Evolutionary conservation across 2,329 filamentous ascomycete genomes (phyloP), one percentile per base, ranked within the genome.

Genomic region (Decorospora gaudefroyi): DNA sequence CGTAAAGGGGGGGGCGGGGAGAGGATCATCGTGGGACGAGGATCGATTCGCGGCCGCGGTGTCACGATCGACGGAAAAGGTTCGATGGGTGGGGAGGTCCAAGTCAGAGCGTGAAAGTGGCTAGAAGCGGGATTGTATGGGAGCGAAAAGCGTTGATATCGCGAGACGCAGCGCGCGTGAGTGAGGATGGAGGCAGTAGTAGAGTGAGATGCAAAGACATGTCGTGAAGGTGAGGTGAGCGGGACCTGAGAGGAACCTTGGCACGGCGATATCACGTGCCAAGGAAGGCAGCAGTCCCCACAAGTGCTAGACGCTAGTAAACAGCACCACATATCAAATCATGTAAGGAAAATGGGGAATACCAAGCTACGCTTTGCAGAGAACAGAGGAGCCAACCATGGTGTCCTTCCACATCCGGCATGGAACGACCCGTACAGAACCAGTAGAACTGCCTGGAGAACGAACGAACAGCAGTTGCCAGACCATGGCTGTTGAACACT

Each of bases 221-320:
- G 22, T 36, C 34, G 15, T 16, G 12, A 13, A 21, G n/a, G 22
- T 32, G 38, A 30, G 22, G 12, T 23, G 28, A 28, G 22, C 19
- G 16, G 16, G 28, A 40, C 39, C 28, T n/a, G n/a, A n/a, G n/a
- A 18, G 26, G 18, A 39, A 21, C 7, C 11, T 35, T 32, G 29
- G 12, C 17, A 30, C 11, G 35, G 21, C 19, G 11, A 12, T 33
- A 21, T 46, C 38, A 42, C 43, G 27, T 30, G 31, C 33, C 35
- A 35, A 32, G 11, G 13, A 11, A 12, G 22, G 40, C 9, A 15
- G 22, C 19, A 27, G 21, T 28, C 22, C 39, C 43, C 37, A 46
- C 45, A 36, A 40, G 42, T 37, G 45, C 57, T 61, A 57, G 40
- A 54, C 46, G 47, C 53, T 49, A 53, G 53, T 62, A 57, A 62